Evolutionary conservation across 805 yeast species (phyloP), one percentile per base, ranked within the genome.

Genomic region (Wickerhamiella sergipiensis): DNA sequence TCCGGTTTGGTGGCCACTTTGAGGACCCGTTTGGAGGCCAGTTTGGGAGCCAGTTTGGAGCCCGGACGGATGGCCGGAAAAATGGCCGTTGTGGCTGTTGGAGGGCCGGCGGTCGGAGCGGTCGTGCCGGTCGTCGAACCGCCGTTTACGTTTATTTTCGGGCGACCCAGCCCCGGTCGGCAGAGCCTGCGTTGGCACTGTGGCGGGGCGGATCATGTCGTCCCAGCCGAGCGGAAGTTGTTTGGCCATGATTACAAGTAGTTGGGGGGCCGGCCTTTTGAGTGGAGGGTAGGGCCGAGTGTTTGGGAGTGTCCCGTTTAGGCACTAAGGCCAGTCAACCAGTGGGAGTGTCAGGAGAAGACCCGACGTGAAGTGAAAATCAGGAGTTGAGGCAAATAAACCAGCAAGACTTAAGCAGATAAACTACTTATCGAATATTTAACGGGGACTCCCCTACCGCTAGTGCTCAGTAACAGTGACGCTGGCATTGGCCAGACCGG

Each of bases 401-500:
- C n/a, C n/a, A n/a, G n/a, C n/a, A n/a, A n/a, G n/a, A n/a, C n/a
- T n/a, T n/a, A n/a, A n/a, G n/a, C n/a, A n/a, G n/a, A n/a, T n/a
- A n/a, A n/a, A n/a, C n/a, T n/a, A n/a, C n/a, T n/a, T n/a, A n/a
- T n/a, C n/a, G n/a, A n/a, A n/a, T n/a, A n/a, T n/a, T n/a, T n/a
- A n/a, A n/a, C n/a, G n/a, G n/a, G n/a, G n/a, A n/a, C n/a, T n/a
- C n/a, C n/a, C n/a, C n/a, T n/a, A n/a, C n/a, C n/a, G n/a, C n/a
- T n/a, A n/a, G n/a, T n/a, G n/a, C n/a, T n/a, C 12, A 9, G 33
- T 45, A 6, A 61, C 60, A 52, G 60, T 58, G 19, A 64, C 57
- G 6, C 57, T 63, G 19, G 68, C 59, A 47, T 65, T 65, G 38
- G 65, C 55, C 23, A 65, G 55, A 6, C 60, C 64, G n/a, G 61